Evolutionary conservation across 1,284 basidiomycete genomes (phyloP), one percentile per base, ranked within the genome.

Genomic region (Meripilus lineatus): DNA sequence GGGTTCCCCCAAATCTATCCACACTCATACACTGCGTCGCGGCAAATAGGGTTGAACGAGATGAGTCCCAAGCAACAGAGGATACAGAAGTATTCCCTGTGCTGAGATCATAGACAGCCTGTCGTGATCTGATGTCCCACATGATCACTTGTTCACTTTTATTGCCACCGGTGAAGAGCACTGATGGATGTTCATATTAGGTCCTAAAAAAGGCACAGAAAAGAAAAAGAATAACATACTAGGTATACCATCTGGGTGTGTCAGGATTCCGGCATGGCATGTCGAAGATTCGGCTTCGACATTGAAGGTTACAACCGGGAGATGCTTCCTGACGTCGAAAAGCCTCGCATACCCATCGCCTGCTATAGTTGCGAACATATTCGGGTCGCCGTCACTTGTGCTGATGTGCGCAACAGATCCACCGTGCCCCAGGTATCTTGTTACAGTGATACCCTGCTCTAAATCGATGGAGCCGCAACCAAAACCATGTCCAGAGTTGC

Each of bases 11-110:
- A 17, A 58, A 37, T 8, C 65, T 54, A 43, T 66, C 61, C 46
- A 64, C 52, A 46, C 62, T 58, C 4, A 38, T 36, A 53, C 68
- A 69, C 40, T 61, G 51, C 13, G 69, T 69, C 2, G 58, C 53
- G 0, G 66, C 68, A 42, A 62, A 70, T 4, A 72, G 56, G 2
- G 58, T 52, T 14, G 58, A 52, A 18, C 49, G 55, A 4, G 41
- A 30, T 6, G 49, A 46, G 48, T 70, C 64, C 68, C 69, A 71
- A 1, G 55, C 58, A 44, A 71, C 48, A 14, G 52, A 49, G 4
- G 24, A 28, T 1, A 71, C 68, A 2, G 43, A 38, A 45, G 66
- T 70, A 50, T 72, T 71, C 18, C 70, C 70, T 3, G 69, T 71
- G 5, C 62, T 53, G 18, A 72, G 59, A 42, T 70, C 68, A 55